Evolutionary conservation across 1,284 basidiomycete species (phyloP), one percentile per base, ranked within the genome.

Genomic region (Grifola frondosa): DNA sequence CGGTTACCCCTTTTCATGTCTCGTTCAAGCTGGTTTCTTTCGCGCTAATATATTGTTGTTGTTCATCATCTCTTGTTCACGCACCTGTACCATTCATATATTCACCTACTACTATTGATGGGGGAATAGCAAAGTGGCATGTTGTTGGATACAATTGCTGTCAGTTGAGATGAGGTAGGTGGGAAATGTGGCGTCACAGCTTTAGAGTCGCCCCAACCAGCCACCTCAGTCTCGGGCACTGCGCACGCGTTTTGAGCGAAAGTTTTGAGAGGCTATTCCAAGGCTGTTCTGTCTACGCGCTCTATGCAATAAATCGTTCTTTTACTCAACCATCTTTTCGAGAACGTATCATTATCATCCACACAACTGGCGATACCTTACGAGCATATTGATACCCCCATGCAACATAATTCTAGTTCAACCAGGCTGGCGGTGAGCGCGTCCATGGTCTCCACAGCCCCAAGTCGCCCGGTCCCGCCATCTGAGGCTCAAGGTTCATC

Each of bases 71-170:
- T 49, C 40, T 24, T 44, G 32, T 54, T 45, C 40, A 44, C 44
- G 46, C 49, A 49, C 24, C 45, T 58, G 54, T 56, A 56, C 54
- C n/a, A 54, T 54, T 43, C 50, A 44, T 54, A 55, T 52, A 54
- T 46, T 46, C 37, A 45, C 44, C 50, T 52, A 47, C 45, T 44
- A 50, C 42, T 52, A 51, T 50, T 40, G 44, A 49, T 47, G 40
- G 48, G 45, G 48, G 50, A 52, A 50, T 49, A 46, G 43, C 43
- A 40, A 32, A 40, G 12, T 33, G 15, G 33, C 30, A 32, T 33
- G 19, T 21, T 7, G 25, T n/a, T 24, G 11, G 36, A 12, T n/a
- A n/a, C n/a, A n/a, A n/a, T n/a, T n/a, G n/a, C n/a, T n/a, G n/a
- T n/a, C n/a, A n/a, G n/a, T n/a, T n/a, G n/a, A n/a, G n/a, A n/a